phyloP scores from a whole-genome alignment of 2,329 filamentous ascomycete species.

The Thelonectria blattea region DNA sequence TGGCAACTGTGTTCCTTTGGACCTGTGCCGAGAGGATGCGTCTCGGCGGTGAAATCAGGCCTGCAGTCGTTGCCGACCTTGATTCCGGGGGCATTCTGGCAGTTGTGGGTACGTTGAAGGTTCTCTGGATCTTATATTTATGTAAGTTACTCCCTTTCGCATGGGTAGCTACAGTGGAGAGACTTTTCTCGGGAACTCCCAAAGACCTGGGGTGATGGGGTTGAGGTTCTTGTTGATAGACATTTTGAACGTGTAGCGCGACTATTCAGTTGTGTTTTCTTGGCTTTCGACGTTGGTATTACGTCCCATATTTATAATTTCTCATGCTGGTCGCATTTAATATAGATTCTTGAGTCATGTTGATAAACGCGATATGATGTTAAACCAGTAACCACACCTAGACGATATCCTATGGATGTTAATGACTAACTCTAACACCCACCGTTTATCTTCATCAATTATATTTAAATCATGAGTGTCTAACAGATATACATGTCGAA shows the following conservation, averaged over 20 bases:
- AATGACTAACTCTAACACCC: background rate
- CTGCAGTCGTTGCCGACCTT: slow-evolving; percentile 63
- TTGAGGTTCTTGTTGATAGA: slow-evolving; percentile 55
- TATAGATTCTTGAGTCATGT: background rate
- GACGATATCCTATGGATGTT: slow-evolving; percentile 5
- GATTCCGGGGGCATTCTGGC: slow-evolving; percentile 67
- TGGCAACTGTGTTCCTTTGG: slow-evolving; percentile 53
- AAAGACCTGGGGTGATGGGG: slow-evolving; percentile 56
- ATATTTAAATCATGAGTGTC: background rate
- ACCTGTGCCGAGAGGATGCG: slow-evolving; percentile 66
- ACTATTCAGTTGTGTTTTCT: background rate
- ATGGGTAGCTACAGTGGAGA: slow-evolving; percentile 59
- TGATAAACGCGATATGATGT: slow-evolving; percentile 12
- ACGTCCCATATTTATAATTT: background rate
- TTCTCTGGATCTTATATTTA: no score
- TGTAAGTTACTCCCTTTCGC: slow-evolving; percentile 57
- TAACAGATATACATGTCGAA: background rate
- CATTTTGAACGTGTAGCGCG: slow-evolving; percentile 41
- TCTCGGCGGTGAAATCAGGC: slow-evolving; percentile 69
- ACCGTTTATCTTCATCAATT: background rate
- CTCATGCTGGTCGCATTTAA: background rate
- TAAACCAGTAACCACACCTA: background rate
- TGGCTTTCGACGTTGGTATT: background rate
- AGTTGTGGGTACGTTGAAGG: slow-evolving; percentile 18
- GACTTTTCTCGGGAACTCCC: slow-evolving; percentile 61